A percentile compares a stretch with the other conserved stretches of the same genome.
phyloP scores from a whole-genome alignment of 2,329 filamentous ascomycete species.

The Cercospora zeae-maydis region DNA sequence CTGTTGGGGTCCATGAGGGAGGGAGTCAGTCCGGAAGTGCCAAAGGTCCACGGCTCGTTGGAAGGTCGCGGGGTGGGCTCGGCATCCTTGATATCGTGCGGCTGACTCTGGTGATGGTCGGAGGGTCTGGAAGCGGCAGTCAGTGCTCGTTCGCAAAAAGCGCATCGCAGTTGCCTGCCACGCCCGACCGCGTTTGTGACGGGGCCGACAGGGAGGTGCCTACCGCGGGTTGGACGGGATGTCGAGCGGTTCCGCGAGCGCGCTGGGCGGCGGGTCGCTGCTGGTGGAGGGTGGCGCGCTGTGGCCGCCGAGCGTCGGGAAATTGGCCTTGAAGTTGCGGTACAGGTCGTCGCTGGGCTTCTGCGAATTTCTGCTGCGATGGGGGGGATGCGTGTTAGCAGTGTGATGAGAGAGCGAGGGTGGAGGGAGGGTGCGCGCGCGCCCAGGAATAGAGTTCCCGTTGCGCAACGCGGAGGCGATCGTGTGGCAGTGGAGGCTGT shows the following conservation, averaged over 20 bases:
- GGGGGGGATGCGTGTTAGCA: constrained; percentile 20
- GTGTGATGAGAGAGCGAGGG: no score
- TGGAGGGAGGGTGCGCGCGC: not conserved
- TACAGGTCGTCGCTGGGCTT: constrained; percentile 84
- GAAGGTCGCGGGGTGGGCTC: constrained; percentile 78
- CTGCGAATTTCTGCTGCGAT: constrained; percentile 57
- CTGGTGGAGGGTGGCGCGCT: constrained; percentile 19
- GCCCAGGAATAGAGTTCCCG: constrained; percentile 22
- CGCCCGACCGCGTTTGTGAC: constrained; percentile 21
- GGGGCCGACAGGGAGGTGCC: constrained; percentile 30
- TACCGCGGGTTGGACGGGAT: constrained; percentile 46
- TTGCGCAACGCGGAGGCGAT: constrained; percentile 25
- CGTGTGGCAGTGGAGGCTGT: constrained; percentile 23
- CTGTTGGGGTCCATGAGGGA: constrained; percentile 83
- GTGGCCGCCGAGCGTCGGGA: constrained; percentile 63
- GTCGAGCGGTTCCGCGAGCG: constrained; percentile 46
- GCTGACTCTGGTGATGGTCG: constrained; percentile 20
- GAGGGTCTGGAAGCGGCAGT: constrained; percentile 25
- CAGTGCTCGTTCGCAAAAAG: constrained; percentile 18
- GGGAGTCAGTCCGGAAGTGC: constrained; percentile 63
- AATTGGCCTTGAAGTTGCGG: constrained; percentile 77
- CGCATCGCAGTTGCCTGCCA: constrained; percentile 19
- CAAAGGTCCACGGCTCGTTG: constrained; percentile 70
- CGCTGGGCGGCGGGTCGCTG: constrained; percentile 40
- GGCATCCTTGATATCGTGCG: constrained; percentile 60